These are phyloP conservation scores for Chytriomyces hyalinus DNA, from an alignment of 192 early-diverging fungal species.

Conservation along the genomic window DNA sequence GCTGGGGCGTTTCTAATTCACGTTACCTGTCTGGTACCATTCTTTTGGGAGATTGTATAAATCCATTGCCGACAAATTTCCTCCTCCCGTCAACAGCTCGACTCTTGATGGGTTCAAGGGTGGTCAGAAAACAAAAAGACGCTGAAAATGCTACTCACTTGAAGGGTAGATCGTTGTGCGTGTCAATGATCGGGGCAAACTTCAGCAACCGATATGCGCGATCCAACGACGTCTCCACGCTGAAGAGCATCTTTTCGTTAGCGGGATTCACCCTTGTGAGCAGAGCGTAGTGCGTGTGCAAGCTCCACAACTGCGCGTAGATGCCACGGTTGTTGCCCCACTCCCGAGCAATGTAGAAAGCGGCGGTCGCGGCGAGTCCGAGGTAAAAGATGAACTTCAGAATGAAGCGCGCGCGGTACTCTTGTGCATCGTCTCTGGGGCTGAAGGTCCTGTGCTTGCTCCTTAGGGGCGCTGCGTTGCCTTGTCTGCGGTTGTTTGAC, in stretches of 20 bases:
- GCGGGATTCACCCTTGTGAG: no score
- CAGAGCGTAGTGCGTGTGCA: no score
- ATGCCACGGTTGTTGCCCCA: no score
- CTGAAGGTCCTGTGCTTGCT: no score
- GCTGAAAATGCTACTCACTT: background rate
- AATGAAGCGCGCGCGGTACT: no score
- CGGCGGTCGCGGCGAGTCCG: no score
- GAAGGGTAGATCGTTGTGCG: slow-evolving; percentile 16
- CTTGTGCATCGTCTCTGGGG: no score
- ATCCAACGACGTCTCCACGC: background rate
- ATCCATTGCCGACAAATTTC: background rate
- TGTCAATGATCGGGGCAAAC: slow-evolving; percentile 17
- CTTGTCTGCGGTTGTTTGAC: no score
- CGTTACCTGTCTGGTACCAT: background rate
- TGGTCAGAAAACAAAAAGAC: background rate
- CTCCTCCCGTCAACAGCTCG: background rate
- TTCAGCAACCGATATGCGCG: background rate
- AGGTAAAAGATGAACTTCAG: no score
- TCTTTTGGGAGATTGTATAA: background rate
- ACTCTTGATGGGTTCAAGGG: background rate
- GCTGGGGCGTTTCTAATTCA: background rate
- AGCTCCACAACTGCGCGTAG: no score
- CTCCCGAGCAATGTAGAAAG: no score
- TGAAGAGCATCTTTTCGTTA: background rate
- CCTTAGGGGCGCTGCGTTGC: no score